phyloP scores from a whole-genome alignment of 2,329 filamentous ascomycete species.

The Fusarium chaquense region DNA sequence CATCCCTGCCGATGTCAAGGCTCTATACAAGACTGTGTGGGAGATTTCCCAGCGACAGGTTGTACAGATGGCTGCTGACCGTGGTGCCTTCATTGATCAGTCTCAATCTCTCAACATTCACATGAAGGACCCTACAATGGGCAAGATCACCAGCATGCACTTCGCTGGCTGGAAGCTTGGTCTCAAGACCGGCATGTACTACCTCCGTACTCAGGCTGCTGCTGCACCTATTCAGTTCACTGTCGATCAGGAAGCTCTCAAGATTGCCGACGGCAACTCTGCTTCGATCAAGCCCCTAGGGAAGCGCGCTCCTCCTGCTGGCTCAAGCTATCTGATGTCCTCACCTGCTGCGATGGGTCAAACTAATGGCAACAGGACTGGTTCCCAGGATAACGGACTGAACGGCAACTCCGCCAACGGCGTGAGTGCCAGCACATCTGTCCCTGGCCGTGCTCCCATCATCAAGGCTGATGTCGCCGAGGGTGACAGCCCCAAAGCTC shows the following conservation, averaged over 20 bases:
- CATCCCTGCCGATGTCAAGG: constrained; percentile 95
- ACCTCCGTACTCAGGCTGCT: constrained; percentile 96
- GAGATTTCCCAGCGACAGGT: constrained; percentile 97
- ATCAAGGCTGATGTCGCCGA: constrained; percentile 84
- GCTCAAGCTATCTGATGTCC: constrained; percentile 60
- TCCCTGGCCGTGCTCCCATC: constrained; percentile 71
- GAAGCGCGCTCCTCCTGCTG: constrained; percentile 74
- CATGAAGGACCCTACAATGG: constrained; percentile 99
- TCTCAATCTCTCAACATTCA: constrained; percentile 99
- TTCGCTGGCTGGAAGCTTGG: constrained; percentile 99
- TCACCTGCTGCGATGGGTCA: constrained; percentile 73
- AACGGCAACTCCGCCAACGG: constrained; percentile 68
- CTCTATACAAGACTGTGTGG: constrained; percentile 99
- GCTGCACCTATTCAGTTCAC: constrained; percentile 99
- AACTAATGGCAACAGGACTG: constrained; percentile 66
- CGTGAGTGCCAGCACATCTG: constrained; percentile 74
- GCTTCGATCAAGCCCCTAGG: constrained; percentile 73
- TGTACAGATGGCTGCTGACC: constrained; percentile 97
- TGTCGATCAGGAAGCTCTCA: constrained; percentile 94
- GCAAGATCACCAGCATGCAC: constrained; percentile 99
- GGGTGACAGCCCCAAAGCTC: constrained; percentile 81
- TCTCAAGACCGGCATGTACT: constrained; percentile 99
- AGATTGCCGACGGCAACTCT: constrained; percentile 84
- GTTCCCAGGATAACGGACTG: constrained; percentile 55
- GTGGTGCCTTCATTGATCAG: constrained; percentile 98